phyloP scores from a whole-genome alignment of 2,329 filamentous ascomycete genomes.

The Colletotrichum tabaci region DNA sequence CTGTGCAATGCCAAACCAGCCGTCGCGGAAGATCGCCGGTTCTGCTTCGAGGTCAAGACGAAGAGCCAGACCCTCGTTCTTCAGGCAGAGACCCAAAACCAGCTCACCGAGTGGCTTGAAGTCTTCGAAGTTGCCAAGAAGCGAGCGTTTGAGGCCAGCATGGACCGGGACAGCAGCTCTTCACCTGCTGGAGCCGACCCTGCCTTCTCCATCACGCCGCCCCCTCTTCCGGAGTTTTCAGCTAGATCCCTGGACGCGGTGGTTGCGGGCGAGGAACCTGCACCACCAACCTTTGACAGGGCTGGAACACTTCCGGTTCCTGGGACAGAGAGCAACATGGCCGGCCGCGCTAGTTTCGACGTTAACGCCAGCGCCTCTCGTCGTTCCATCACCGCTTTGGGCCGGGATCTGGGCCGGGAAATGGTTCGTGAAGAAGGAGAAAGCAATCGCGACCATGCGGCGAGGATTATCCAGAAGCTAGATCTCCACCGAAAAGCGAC shows the following conservation, averaged over 20 bases:
- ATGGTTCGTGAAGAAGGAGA: slow-evolving; percentile 77
- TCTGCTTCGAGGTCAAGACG: slow-evolving; percentile 99
- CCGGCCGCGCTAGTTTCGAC: slow-evolving; percentile 81
- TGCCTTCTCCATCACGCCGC: slow-evolving; percentile 93
- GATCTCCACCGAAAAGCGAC: slow-evolving; percentile 88
- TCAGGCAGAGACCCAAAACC: slow-evolving; percentile 91
- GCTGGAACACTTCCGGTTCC: slow-evolving; percentile 76
- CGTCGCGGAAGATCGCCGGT: slow-evolving; percentile 91
- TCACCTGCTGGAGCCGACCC: slow-evolving; percentile 72
- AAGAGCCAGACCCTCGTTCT: slow-evolving; percentile 92
- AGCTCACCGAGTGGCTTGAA: slow-evolving; percentile 95
- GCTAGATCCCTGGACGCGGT: slow-evolving; percentile 82
- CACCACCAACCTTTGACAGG: slow-evolving; percentile 66
- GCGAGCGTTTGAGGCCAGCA: slow-evolving; percentile 84
- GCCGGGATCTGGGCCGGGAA: slow-evolving; percentile 63
- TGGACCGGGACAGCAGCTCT: slow-evolving; percentile 64
- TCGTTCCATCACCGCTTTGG: slow-evolving; percentile 70
- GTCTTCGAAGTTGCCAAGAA: slow-evolving; percentile 96
- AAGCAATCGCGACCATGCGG: slow-evolving; percentile 83
- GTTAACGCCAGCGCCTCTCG: slow-evolving; percentile 65
- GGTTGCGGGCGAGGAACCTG: slow-evolving; percentile 63
- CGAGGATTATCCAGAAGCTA: slow-evolving; percentile 92
- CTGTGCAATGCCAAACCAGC: slow-evolving; percentile 94
- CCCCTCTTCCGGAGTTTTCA: slow-evolving; percentile 91
- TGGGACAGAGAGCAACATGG: slow-evolving; percentile 68